These are phyloP conservation scores for Emericellopsis cladophorae DNA, from an alignment of 2,329 filamentous ascomycete genomes.

Conservation along the genomic window DNA sequence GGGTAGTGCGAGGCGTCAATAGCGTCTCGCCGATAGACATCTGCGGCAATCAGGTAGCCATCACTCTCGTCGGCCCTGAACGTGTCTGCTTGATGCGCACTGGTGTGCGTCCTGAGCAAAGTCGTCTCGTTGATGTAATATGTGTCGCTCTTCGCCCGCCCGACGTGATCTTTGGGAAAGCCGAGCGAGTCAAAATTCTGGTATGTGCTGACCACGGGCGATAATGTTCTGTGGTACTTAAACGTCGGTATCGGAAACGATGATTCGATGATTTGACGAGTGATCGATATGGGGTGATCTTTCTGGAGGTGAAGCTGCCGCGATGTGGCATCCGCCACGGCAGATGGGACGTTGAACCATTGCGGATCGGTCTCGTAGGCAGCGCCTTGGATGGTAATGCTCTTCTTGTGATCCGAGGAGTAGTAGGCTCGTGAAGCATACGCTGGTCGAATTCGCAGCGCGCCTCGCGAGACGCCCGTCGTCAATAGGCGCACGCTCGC, in stretches of 20 bases:
- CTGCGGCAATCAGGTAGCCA: constrained; percentile 83
- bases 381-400: constrained; percentile 31
- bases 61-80: constrained; percentile 60
- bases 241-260: constrained; percentile 65
- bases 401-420: constrained; percentile 6
- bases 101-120: constrained; percentile 85
- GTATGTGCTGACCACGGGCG: constrained; percentile 69
- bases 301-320: constrained; percentile 80
- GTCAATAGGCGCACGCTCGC: too few species aligned
- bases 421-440: constrained; percentile 4
- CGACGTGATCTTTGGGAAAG: constrained; percentile 78
- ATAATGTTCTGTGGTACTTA: constrained; percentile 64
- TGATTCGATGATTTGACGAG: constrained; percentile 82
- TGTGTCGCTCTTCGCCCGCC: constrained; percentile 77
- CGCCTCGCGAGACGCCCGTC: too few species aligned
- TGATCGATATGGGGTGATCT: constrained; percentile 84
- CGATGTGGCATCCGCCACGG: constrained; percentile 61
- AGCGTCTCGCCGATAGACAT: constrained; percentile 91
- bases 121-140: constrained; percentile 86
- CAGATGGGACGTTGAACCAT: constrained; percentile 75
- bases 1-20: constrained; percentile 94
- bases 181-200: constrained; percentile 98
- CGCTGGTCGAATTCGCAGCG: background rate
- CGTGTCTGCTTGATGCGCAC: constrained; percentile 77
- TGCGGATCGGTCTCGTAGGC: constrained; percentile 53